phyloP scores from a whole-genome alignment of 768 basidiomycete species.

The Fomitopsis serialis region DNA sequence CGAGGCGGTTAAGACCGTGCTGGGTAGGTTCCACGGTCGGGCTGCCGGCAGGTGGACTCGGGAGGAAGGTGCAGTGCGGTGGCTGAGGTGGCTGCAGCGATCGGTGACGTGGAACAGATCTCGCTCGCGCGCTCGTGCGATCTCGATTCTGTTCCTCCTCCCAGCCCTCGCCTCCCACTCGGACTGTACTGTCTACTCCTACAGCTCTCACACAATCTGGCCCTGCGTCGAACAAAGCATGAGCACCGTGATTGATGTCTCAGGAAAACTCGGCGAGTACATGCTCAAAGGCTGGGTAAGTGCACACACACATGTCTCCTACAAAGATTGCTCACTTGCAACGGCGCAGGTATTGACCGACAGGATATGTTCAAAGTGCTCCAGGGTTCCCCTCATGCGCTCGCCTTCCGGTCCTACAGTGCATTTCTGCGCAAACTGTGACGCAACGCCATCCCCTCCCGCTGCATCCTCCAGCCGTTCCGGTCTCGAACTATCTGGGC shows the following conservation, averaged over 20 bases:
- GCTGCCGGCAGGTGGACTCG: too few species aligned
- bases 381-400: slow-evolving; percentile 62
- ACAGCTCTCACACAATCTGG: too few species aligned
- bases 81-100: neutral
- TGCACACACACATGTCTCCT: neutral
- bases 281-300: slow-evolving; percentile 77
- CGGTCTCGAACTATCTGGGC: neutral
- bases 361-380: slow-evolving; percentile 55
- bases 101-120: neutral
- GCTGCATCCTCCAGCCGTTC: slow-evolving; percentile 2
- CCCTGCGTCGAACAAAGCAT: too few species aligned
- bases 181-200: too few species aligned
- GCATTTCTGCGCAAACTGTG: slow-evolving; percentile 63
- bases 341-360: slow-evolving; percentile 56
- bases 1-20: neutral
- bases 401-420: slow-evolving; percentile 51
- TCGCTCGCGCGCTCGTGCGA: too few species aligned
- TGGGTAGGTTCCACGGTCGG: too few species aligned
- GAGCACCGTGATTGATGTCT: slow-evolving; percentile 44
- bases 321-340: too few species aligned
- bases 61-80: neutral
- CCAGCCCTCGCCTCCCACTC: too few species aligned
- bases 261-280: slow-evolving; percentile 59
- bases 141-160: too few species aligned
- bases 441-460: slow-evolving; percentile 24